phyloP scores from a whole-genome alignment of 768 basidiomycete genomes.

The Lactifluus pinguis region DNA sequence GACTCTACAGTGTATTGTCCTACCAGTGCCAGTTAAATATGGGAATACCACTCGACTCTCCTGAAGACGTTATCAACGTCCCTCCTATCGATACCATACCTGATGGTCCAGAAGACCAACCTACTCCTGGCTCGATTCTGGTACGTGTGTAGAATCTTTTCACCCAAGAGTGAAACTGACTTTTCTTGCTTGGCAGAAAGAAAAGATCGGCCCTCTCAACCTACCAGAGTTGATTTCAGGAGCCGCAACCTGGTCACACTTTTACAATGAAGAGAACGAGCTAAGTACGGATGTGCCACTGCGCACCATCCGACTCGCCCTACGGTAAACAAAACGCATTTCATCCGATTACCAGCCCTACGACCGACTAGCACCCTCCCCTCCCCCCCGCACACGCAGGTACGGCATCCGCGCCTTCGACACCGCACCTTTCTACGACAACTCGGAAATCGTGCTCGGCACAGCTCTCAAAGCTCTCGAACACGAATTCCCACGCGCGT shows the following conservation, averaged over 20 bases:
- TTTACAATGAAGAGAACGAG: constrained; percentile 56
- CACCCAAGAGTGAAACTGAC: background rate
- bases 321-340: constrained; percentile 42
- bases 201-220: constrained; percentile 27
- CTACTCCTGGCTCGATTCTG: constrained; percentile 26
- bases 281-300: constrained; percentile 49
- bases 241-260: constrained; percentile 56
- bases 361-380: background rate
- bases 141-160: constrained; percentile 23
- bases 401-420: constrained; percentile 80
- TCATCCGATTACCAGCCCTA: background rate
- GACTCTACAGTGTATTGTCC: background rate
- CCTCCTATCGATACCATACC: constrained; percentile 34
- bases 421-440: constrained; percentile 73
- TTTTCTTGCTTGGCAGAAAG: constrained; percentile 19
- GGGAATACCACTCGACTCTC: constrained; percentile 35
- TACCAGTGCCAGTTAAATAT: constrained; percentile 20
- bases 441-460: constrained; percentile 71
- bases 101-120: constrained; percentile 34
- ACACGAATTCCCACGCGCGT: constrained; percentile 64
- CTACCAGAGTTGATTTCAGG: constrained; percentile 56
- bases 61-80: constrained; percentile 33
- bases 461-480: constrained; percentile 49
- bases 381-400: constrained; percentile 29
- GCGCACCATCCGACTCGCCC: constrained; percentile 61